Evolutionary conservation across 2,329 filamentous ascomycete species (phyloP).

Genomic region (Aspergillus quadricinctus): DNA sequence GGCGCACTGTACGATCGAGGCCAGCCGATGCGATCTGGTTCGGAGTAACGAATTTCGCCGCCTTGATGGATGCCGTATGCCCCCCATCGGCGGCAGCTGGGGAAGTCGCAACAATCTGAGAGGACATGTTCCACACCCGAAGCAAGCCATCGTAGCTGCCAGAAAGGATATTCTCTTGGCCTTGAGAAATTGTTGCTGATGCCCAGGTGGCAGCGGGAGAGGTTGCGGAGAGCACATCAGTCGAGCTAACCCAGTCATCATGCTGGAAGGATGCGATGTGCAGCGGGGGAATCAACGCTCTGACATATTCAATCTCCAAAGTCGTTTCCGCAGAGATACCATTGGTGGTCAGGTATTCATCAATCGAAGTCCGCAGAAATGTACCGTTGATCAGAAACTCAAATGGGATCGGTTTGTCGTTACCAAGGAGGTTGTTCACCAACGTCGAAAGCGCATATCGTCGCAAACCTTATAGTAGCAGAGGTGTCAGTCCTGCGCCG

Average conservation of each 20-base stretch:
- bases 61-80: slow-evolving; percentile 72
- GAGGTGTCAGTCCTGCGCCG: slow-evolving; percentile 8
- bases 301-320: slow-evolving; percentile 86
- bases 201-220: slow-evolving; percentile 59
- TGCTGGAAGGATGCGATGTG: slow-evolving; percentile 93
- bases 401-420: slow-evolving; percentile 53
- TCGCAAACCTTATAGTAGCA: slow-evolving; percentile 44
- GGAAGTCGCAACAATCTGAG: slow-evolving; percentile 77
- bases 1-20: slow-evolving; percentile 75
- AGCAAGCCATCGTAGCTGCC: slow-evolving; percentile 87
- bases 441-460: slow-evolving; percentile 59
- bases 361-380: slow-evolving; percentile 82
- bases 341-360: slow-evolving; percentile 81
- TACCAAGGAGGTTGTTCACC: slow-evolving; percentile 58
- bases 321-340: slow-evolving; percentile 87
- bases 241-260: slow-evolving; percentile 90
- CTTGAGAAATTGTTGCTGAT: slow-evolving; percentile 44
- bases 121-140: slow-evolving; percentile 83
- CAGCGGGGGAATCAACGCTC: slow-evolving; percentile 80
- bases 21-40: slow-evolving; percentile 77
- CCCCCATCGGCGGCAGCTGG: slow-evolving; percentile 62
- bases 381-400: slow-evolving; percentile 95
- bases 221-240: slow-evolving; percentile 72
- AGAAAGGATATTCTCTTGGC: slow-evolving; percentile 75
- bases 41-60: slow-evolving; percentile 76